A percentile compares a stretch with the other conserved stretches of the same genome.
Conservation (phyloP, 2,329 filamentous ascomycete genomes). For the Scytalidium sp. region DNA sequence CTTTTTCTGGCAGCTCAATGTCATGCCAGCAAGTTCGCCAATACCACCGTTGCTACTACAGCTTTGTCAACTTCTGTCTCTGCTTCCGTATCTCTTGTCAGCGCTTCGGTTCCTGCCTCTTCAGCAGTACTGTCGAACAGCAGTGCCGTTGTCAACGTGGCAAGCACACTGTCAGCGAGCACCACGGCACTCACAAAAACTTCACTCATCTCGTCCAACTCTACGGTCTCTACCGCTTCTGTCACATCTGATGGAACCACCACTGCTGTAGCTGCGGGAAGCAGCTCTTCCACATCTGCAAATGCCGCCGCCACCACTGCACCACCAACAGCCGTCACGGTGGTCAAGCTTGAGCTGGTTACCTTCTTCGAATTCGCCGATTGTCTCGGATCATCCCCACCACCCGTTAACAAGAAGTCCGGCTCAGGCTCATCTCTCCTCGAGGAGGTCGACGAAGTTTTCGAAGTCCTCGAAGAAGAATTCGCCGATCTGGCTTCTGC, state of each 20-base stretch:
- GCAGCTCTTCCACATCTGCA: not conserved
- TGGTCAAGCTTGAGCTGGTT: not conserved
- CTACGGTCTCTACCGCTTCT: not conserved
- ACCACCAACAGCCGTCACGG: not conserved
- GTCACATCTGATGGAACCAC: not conserved
- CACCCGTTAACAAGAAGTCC: slow-evolving; percentile 14
- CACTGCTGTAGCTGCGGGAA: not conserved
- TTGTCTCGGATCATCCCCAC: slow-evolving; percentile 17
- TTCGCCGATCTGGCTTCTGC: slow-evolving; percentile 18
- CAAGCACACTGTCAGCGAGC: not conserved
- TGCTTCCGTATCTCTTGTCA: not conserved
- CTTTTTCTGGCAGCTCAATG: not conserved
- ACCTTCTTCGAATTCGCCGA: slow-evolving; percentile 21
- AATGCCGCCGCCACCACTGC: not conserved
- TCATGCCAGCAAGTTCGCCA: not conserved
- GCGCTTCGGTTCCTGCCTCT: not conserved
- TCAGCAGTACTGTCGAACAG: no score
- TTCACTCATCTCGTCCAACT: not conserved
- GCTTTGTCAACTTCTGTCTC: not conserved
- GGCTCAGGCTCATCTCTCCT: slow-evolving; percentile 4
- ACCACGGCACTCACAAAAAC: no score
- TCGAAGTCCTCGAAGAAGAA: slow-evolving; percentile 15
- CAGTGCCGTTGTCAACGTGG: not conserved
- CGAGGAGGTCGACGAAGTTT: not conserved
- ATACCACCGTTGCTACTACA: not conserved